Conservation (phyloP, 2,329 filamentous ascomycete species). For the Torrubiella hemipterigena region DNA sequence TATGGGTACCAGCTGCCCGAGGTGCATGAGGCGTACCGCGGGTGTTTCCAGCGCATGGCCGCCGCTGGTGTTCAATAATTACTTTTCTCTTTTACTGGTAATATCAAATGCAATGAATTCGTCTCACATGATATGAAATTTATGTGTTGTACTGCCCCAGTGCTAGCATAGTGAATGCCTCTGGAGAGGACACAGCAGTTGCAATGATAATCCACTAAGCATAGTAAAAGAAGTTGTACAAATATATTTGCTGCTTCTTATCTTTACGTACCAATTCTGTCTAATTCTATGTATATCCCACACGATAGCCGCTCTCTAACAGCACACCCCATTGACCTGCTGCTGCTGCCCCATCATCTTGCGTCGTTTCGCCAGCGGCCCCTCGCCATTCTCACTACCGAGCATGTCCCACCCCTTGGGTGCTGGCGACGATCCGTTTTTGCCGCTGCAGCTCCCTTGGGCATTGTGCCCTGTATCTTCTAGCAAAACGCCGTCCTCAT, state of each 20-base stretch:
- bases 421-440: background rate
- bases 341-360: background rate
- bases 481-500: background rate
- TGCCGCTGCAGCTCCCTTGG: too few species aligned
- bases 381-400: background rate
- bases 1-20: slow-evolving; percentile 46
- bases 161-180: too few species aligned
- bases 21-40: slow-evolving; percentile 46
- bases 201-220: too few species aligned
- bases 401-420: background rate
- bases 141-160: too few species aligned
- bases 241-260: too few species aligned
- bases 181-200: too few species aligned
- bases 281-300: too few species aligned
- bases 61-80: slow-evolving; percentile 36
- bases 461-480: background rate
- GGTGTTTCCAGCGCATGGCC: slow-evolving; percentile 52
- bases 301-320: too few species aligned
- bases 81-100: slow-evolving; percentile 1
- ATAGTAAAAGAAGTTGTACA: too few species aligned
- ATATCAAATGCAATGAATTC: too few species aligned
- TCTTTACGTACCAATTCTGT: too few species aligned
- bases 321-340: background rate
- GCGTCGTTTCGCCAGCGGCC: background rate
- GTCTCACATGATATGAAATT: too few species aligned